phyloP scores from a whole-genome alignment of 768 basidiomycete species.

The Termitomyces sp. region DNA sequence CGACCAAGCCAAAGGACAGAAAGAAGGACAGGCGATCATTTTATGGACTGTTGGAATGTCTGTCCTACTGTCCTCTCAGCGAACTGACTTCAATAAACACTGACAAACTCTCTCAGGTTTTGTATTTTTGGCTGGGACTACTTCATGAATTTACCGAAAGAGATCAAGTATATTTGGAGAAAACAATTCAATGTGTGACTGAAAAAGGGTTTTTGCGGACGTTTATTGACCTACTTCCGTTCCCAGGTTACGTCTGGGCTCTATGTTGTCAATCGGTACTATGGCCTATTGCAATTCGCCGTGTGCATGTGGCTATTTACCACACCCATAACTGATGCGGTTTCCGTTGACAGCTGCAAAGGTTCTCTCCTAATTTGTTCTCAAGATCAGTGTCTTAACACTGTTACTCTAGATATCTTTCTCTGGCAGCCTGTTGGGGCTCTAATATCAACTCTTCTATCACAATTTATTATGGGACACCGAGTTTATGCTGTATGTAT shows the following conservation, averaged over 20 bases:
- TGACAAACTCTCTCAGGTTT: slow-evolving; percentile 14
- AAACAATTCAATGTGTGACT: slow-evolving; percentile 16
- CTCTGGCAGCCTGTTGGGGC: slow-evolving; percentile 20
- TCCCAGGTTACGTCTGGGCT: slow-evolving; percentile 11
- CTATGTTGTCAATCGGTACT: slow-evolving; percentile 19
- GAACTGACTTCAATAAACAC: background rate
- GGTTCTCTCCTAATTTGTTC: slow-evolving; percentile 1
- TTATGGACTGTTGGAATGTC: slow-evolving; percentile 21
- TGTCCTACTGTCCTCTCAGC: slow-evolving; percentile 5
- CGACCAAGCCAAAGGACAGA: slow-evolving; percentile 12
- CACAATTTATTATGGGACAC: slow-evolving; percentile 19
- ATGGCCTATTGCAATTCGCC: slow-evolving; percentile 18
- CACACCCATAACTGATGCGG: slow-evolving; percentile 11
- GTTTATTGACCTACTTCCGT: background rate
- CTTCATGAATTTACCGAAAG: slow-evolving; percentile 18
- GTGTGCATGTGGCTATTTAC: slow-evolving; percentile 9
- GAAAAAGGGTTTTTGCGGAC: background rate
- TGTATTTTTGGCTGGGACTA: slow-evolving; percentile 24
- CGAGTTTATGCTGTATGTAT: slow-evolving; percentile 18
- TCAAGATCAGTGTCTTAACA: background rate
- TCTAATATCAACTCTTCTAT: slow-evolving; percentile 18
- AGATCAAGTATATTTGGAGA: slow-evolving; percentile 20
- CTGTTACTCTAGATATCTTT: slow-evolving; percentile 12
- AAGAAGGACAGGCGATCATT: slow-evolving; percentile 17
- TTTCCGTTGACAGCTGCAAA: slow-evolving; percentile 12